Conservation (phyloP, 192 early-diverging fungal species). For the Backusella tarrabulga region DNA sequence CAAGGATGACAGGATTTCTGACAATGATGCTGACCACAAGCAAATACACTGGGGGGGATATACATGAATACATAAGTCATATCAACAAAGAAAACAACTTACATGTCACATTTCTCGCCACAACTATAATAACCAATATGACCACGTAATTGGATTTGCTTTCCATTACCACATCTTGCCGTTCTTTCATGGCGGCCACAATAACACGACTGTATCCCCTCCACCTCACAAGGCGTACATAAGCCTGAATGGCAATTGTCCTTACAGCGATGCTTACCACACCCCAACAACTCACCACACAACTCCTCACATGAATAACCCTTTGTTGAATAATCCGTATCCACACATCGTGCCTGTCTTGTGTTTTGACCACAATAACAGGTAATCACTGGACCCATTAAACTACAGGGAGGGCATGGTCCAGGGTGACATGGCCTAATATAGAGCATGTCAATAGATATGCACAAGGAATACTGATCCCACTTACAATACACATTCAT, state of each 20-base stretch:
- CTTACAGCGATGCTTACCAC: constrained; percentile 67
- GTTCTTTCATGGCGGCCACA: constrained; percentile 62
- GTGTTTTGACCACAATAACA: constrained; percentile 84
- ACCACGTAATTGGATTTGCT: constrained; percentile 35
- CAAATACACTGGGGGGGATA: constrained; percentile 34
- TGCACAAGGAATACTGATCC: neutral
- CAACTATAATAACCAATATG: constrained; percentile 55
- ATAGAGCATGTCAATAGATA: neutral
- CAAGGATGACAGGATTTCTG: constrained; percentile 53
- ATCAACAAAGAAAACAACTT: constrained; percentile 10
- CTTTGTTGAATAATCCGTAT: constrained; percentile 62
- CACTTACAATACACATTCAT: constrained; percentile 69
- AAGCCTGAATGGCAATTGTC: constrained; percentile 67
- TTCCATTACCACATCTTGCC: constrained; percentile 60
- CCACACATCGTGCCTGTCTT: constrained; percentile 70
- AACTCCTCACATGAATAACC: constrained; percentile 69
- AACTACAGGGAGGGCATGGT: constrained; percentile 89
- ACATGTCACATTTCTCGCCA: constrained; percentile 46
- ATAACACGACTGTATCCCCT: constrained; percentile 60
- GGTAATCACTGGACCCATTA: constrained; percentile 66
- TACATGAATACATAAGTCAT: neutral
- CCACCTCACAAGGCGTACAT: constrained; percentile 60
- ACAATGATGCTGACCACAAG: constrained; percentile 55
- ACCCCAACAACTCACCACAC: constrained; percentile 68
- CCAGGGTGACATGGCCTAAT: constrained; percentile 86